Evolutionary conservation across 2,329 filamentous ascomycete genomes (phyloP).

Genomic region (Penicillium sp.): DNA sequence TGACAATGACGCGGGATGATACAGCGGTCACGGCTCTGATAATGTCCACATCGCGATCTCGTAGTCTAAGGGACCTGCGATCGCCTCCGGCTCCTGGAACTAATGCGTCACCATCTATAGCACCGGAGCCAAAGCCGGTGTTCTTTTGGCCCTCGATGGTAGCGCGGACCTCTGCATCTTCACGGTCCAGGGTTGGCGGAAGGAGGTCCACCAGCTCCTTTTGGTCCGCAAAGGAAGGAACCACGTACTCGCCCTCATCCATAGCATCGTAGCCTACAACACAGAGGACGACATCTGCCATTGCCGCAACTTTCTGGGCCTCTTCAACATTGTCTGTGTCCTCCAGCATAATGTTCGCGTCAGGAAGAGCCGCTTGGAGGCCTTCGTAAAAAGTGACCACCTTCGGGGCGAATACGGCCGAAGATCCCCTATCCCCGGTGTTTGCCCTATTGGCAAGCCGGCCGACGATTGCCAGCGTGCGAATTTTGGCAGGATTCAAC

Average conservation of each 20-base stretch:
- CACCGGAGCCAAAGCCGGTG: neutral
- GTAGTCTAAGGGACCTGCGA: constrained; percentile 18
- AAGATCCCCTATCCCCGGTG: constrained; percentile 22
- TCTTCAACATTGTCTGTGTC: constrained; percentile 2
- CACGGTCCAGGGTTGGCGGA: neutral
- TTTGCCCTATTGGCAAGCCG: constrained; percentile 18
- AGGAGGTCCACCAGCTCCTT: neutral
- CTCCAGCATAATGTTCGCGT: neutral
- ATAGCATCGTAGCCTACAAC: constrained; percentile 18
- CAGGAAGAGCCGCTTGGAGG: constrained; percentile 12
- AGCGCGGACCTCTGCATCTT: neutral
- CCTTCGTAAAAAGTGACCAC: constrained; percentile 17
- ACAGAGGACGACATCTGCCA: constrained; percentile 19
- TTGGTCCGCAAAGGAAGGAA: constrained; percentile 9
- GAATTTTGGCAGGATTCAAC: constrained; percentile 7
- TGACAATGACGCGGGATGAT: neutral
- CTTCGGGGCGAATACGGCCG: constrained; percentile 15
- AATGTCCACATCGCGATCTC: constrained; percentile 11
- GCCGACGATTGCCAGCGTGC: constrained; percentile 17
- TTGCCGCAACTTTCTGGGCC: constrained; percentile 8
- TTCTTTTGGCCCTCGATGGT: constrained; percentile 2
- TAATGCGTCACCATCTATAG: neutral
- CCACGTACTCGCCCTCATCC: constrained; percentile 24
- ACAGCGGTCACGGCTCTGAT: constrained; percentile 2
- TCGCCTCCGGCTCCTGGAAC: constrained; percentile 14